Base-by-base conservation (phyloP, 2,329 filamentous ascomycete species). In the Aspergillus sp. region DNA sequence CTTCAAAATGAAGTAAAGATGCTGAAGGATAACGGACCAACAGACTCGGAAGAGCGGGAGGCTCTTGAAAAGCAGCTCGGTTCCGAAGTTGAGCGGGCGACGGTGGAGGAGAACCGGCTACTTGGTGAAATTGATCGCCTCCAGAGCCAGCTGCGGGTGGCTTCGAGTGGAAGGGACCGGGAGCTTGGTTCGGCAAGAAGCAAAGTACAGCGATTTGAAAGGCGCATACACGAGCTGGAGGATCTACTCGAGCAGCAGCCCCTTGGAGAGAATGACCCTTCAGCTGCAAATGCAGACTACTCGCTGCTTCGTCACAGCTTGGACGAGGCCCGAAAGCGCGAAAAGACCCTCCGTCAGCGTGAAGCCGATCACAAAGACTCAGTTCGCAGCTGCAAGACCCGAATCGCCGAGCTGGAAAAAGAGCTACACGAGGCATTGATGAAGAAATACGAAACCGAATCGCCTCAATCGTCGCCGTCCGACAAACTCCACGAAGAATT, bases 1-100 rank as follows among this genome's bases (percentile, higher is more conserved):
- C 67, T 83, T 12, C 80, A 85, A 41, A 71, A 66, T 39, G 80
- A 85, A 47, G 64, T 82, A 11, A 74, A 75, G 26, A 68, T 77
- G 8, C 61, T 83, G 11, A 74, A 67, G 32, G 75, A 81, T 6
- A 80, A 85, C 50, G 79, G 77, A 45, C 68, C 66, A 34, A 53
- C 64, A 1, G 58, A 82, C 24, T 38, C 64, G 8, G 70, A 76
- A 36, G 70, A 78, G 39, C 74, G 74, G 19, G 63, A 72, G 25
- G 61, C 67, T 1, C 58, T 82, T 3, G 79, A 85, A 49, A 68
- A 66, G 41, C 73, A 79, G 17, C 67, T 85, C 2, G 73, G 81
- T 34, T 64, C 71, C 8, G 80, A 84, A 51, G 72, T 81, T 33
- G 74, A 78, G 42, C 73, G 76, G 52, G 78, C 78, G 3, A 71